Evolutionary conservation across 805 yeast species (phyloP), one percentile per base, ranked within the genome.

Genomic region (Metschnikowia chrysomelidarum): DNA sequence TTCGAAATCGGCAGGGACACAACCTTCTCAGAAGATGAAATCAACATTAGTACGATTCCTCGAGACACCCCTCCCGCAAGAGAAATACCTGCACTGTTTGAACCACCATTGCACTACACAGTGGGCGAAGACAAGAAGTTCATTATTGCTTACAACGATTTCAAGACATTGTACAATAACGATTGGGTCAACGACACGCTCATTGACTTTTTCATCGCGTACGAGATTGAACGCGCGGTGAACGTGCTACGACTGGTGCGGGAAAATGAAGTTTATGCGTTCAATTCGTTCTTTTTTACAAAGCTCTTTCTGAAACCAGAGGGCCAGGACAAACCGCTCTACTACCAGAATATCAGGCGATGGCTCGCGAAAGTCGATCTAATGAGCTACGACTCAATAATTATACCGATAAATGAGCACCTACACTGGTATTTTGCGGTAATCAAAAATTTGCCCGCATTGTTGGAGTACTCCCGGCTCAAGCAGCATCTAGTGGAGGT

Each of bases 111-210:
- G 32, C 66, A 64, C 20, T 70, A 75, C 44, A 61, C 60, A 12
- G 80, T 87, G 49, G 54, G 60, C 17, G 82, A 79, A 47, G 73
- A 72, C 4, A 70, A 76, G 25, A 57, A 62, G 1, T 72, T 84
- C 44, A 71, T 73, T 4, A 73, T 91, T 7, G 69, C 79, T 1
- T 73, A 76, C 40, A 69, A 75, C 24, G 98, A 93, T 54, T 87
- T 84, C 56, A 76, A 76, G 43, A 83, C 96, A 28, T 68, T 91
- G 7, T 79, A 80, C 51, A 81, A 82, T 39, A 80, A 80, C 30
- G 86, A 84, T 43, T 91, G 95, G 89, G 76, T 93, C 31, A 91
- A 93, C 61, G 98, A 93, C 53, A 75, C 83, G 0, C 66, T 93
- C 32, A 81, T 93, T 36, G 96, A 87, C 57, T 91, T 91, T 54